These are phyloP conservation scores for Mallotus japonicus DNA, from an alignment of 441 rosid species.

Conservation along the genomic window DNA sequence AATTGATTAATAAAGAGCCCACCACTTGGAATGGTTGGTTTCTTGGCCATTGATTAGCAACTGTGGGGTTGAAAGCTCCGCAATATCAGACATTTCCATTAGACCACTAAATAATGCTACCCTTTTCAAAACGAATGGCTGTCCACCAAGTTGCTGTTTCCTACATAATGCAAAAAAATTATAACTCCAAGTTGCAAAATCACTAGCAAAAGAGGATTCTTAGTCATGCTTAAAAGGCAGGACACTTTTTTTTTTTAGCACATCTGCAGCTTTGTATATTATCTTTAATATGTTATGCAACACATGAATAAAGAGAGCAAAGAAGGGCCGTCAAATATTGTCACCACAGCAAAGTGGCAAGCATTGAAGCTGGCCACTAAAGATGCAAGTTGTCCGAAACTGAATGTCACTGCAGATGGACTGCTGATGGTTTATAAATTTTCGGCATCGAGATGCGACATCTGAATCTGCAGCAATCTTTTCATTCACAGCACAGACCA, in stretches of 20 bases:
- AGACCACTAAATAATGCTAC: conserved; percentile 8
- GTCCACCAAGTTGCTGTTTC: conserved; percentile 4
- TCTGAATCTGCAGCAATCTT: not conserved
- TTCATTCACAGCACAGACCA: not conserved
- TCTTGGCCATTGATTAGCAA: conserved; percentile 6
- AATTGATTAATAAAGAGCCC: not conserved
- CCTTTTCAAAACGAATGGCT: conserved; percentile 22
- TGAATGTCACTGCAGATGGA: not conserved
- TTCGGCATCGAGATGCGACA: not conserved
- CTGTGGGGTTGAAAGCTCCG: conserved; percentile 21
- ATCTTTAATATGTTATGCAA: not conserved
- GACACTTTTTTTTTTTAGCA: not conserved
- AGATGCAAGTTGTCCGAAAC: not conserved
- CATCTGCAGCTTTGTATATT: not conserved
- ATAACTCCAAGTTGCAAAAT: not conserved
- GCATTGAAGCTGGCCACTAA: too few relatives aligned
- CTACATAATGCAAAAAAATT: not conserved
- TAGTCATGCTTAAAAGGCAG: not conserved
- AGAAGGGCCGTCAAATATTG: not conserved
- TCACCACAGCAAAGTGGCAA: too few relatives aligned
- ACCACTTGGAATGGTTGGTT: conserved; percentile 8
- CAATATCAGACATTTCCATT: conserved; percentile 11
- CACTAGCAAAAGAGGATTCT: not conserved
- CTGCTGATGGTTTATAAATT: not conserved
- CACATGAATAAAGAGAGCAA: not conserved